Evolutionary conservation across 2,329 filamentous ascomycete genomes (phyloP), one percentile per base, ranked within the genome.

Genomic region (Colletotrichum sojae): DNA sequence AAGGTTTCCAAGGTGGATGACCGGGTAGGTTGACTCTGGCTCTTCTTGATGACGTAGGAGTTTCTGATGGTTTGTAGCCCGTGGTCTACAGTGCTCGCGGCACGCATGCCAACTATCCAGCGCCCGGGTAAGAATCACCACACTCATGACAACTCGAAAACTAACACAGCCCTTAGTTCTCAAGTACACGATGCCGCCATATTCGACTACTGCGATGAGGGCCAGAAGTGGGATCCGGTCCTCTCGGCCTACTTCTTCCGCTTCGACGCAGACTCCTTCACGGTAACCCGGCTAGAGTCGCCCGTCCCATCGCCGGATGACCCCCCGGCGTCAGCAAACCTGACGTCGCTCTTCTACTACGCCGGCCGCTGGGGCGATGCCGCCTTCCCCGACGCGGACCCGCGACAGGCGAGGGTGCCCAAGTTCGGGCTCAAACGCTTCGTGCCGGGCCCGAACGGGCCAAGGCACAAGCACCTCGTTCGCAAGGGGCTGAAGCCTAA

Each of bases 181-280:
- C 78, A 80, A 51, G 49, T 80, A 4, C 79, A 81, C 49, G 76
- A 80, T 39, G 69, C 68, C 4, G 79, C 72, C 0, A 18, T 81
- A 48, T 36, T 78, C 12, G 79, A 81, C 63, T 78, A 77, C 40
- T 81, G 79, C 51, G 74, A 80, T n/a, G 68, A 74, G 46, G 79
- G 79, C 1, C 71, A 68, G 18, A 71, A 63, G 6, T 81, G 78
- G 79, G 78, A 81, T 56, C 79, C 79, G 0, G 58, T 80, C 2
- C 72, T 75, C 3, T 80, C 79, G 2, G 79, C 79, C 15, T 79
- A 79, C 67, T 80, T 80, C 49, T 81, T 79, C 51, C 75, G 71
- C 36, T 75, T 79, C 53, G 68, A 80, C n/a, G 70, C 76, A 6
- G 39, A 66, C 1, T 73, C 71, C 1, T 73, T 71, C 25, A 72